A percentile compares a stretch with the other conserved stretches of the same genome.
These are phyloP conservation scores for Gnetum montanum DNA, from an alignment of 75 land plant genomes.

Conservation along the genomic window DNA sequence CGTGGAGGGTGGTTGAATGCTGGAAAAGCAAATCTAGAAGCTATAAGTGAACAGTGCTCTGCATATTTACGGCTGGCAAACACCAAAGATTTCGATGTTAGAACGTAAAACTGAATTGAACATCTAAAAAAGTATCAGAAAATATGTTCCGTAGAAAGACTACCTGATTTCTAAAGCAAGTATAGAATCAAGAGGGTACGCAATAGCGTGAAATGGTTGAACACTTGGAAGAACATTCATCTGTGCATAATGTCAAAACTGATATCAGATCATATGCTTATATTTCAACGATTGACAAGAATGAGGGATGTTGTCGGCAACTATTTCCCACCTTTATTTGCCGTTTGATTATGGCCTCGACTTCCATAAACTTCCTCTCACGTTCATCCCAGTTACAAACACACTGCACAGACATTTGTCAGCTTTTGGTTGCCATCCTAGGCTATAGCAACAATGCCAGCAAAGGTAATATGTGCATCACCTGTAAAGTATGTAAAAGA, in stretches of 20 bases:
- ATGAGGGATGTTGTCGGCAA: too few relatives aligned
- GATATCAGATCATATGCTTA: too few relatives aligned
- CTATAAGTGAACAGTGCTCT: conserved; percentile 74
- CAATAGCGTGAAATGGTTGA: conserved; percentile 99
- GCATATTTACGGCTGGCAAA: conserved; percentile 87
- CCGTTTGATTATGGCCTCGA: conserved; percentile 70
- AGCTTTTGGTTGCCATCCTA: too few relatives aligned
- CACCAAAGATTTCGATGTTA: too few relatives aligned
- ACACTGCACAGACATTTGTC: too few relatives aligned
- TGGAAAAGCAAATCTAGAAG: conserved; percentile 76
- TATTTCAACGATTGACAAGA: conserved; percentile 4
- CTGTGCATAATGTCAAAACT: conserved; percentile 26
- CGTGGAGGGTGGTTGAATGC: conserved; percentile 65
- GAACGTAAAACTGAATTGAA: neutral
- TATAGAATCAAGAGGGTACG: conserved; percentile 90
- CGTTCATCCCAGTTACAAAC: conserved; percentile 95
- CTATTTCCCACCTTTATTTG: conserved; percentile 99
- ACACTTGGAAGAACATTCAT: conserved; percentile 89
- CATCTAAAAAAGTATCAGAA: neutral
- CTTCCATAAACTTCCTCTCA: conserved; percentile 69
- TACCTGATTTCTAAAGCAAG: conserved; percentile 96
- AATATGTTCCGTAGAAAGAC: neutral
- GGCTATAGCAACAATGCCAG: neutral
- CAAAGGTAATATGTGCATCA: too few relatives aligned
- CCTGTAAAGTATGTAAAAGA: conserved; percentile 96